Conservation (phyloP, 306 rosid species). For the Dryas drummondii region DNA sequence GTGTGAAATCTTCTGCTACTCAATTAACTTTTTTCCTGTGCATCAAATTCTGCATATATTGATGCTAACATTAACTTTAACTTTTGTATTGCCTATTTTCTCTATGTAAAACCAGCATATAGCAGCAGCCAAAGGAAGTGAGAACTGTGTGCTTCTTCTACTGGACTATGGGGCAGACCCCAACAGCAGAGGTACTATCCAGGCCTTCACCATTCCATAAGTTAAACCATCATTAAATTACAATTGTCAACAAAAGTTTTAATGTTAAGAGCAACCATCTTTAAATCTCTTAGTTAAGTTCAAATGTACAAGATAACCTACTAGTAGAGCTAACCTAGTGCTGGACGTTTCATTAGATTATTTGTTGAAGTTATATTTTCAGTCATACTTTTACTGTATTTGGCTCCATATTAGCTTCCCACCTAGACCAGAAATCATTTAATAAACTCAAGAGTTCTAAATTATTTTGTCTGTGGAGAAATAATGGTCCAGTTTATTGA, state of each 20-base stretch:
- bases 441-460: not conserved
- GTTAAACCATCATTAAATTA: not conserved
- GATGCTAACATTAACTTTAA: not conserved
- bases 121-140: constrained; percentile 71
- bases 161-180: constrained; percentile 73
- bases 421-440: not conserved
- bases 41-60: not conserved
- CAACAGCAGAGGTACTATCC: constrained; percentile 65
- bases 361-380: not conserved
- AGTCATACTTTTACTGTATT: not conserved
- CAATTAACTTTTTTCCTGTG: not conserved
- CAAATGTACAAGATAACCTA: no score
- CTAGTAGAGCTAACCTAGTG: no score
- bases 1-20: constrained; percentile 22
- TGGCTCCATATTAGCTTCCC: not conserved
- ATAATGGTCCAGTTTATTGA: constrained; percentile 5
- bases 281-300: not conserved
- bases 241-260: not conserved
- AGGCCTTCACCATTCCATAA: not conserved
- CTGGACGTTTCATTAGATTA: not conserved
- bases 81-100: not conserved
- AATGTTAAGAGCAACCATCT: not conserved
- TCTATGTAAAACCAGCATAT: constrained; percentile 56
- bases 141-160: constrained; percentile 64
- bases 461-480: constrained; percentile 6